Conservation (phyloP, 164 flowering plant species). For the Sedum album region DNA sequence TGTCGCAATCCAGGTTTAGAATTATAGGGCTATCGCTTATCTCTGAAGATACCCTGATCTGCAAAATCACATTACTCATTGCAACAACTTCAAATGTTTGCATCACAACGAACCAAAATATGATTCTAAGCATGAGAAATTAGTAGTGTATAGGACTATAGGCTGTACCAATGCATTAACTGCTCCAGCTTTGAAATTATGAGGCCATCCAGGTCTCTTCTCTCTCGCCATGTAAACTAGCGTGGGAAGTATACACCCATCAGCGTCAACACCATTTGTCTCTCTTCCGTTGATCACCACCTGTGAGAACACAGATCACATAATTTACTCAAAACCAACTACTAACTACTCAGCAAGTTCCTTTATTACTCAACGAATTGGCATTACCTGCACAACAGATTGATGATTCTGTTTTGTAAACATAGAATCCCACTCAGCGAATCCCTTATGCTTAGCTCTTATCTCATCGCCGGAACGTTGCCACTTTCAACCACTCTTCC, state of each 20-base stretch:
- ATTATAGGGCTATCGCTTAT: constrained; percentile 55
- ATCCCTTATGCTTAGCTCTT: constrained; percentile 23
- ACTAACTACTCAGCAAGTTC: neutral
- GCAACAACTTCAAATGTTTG: neutral
- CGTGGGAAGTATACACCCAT: constrained; percentile 36
- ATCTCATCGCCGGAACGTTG: constrained; percentile 16
- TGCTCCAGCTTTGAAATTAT: constrained; percentile 11
- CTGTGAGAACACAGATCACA: constrained; percentile 14
- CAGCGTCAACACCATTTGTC: constrained; percentile 20
- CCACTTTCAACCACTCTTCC: constrained; percentile 12
- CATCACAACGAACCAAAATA: neutral
- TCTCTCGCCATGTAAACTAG: constrained; percentile 52
- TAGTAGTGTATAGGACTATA: neutral
- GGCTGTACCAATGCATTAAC: constrained; percentile 39
- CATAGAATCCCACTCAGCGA: constrained; percentile 25
- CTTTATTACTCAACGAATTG: neutral
- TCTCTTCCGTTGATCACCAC: constrained; percentile 27
- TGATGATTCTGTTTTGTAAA: constrained; percentile 22
- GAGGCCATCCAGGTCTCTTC: constrained; percentile 32
- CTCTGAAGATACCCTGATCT: constrained; percentile 66
- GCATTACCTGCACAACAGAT: constrained; percentile 27
- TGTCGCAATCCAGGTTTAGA: constrained; percentile 73
- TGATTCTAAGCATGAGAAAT: neutral
- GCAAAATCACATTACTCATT: constrained; percentile 10
- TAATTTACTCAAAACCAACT: neutral